Conservation (phyloP, 352 stramenopile genomes). For the Phytophthora sp. region DNA sequence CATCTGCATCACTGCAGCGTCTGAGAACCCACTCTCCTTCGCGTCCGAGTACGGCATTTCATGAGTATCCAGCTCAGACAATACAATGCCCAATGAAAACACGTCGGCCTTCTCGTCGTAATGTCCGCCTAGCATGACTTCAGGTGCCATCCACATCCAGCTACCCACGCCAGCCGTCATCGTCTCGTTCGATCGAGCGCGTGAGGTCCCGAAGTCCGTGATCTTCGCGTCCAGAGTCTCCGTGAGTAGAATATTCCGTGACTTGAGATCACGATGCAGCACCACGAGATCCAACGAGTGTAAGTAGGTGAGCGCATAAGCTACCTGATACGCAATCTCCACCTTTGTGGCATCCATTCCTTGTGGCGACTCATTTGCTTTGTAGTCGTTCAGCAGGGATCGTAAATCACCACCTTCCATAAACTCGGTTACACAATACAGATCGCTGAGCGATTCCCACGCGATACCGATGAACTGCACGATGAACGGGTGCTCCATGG, state of each 20-base stretch:
- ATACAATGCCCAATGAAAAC: too few relatives aligned
- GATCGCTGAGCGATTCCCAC: conserved; percentile 29
- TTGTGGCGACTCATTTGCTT: not conserved
- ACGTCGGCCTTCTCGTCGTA: too few relatives aligned
- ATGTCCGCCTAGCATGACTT: too few relatives aligned
- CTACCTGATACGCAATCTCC: conserved; percentile 9
- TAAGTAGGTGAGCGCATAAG: conserved; percentile 8
- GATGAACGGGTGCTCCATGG: conserved; percentile 22
- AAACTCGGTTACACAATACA: conserved; percentile 34
- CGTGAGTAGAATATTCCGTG: conserved; percentile 59
- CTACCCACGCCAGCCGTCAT: conserved; percentile 28
- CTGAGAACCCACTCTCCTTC: conserved; percentile 8
- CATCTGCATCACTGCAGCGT: conserved; percentile 11
- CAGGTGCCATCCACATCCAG: too few relatives aligned
- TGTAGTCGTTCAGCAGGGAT: conserved; percentile 7
- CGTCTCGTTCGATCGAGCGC: conserved; percentile 11
- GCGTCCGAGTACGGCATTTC: not conserved
- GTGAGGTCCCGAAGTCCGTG: conserved; percentile 40
- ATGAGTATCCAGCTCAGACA: conserved; percentile 17
- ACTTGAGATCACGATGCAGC: too few relatives aligned
- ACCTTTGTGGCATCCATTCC: conserved; percentile 13
- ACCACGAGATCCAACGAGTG: conserved; percentile 4
- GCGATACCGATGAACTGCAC: conserved; percentile 30
- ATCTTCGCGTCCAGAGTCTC: conserved; percentile 34
- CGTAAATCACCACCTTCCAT: conserved; percentile 30